Evolutionary conservation across 2,329 filamentous ascomycete species (phyloP).

Genomic region (Tolypocladium guangdongense): DNA sequence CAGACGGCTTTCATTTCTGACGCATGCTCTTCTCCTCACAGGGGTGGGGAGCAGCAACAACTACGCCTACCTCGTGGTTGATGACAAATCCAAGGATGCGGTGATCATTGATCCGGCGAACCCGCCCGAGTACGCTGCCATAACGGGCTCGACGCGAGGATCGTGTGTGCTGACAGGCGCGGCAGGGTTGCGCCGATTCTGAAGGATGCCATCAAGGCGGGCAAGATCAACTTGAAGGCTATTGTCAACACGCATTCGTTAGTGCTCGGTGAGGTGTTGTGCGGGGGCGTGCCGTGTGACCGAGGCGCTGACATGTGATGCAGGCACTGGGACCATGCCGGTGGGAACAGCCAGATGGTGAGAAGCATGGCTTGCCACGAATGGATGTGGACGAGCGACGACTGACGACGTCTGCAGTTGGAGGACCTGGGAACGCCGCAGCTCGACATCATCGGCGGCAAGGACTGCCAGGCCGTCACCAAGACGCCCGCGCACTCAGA

Average conservation of each 20-base stretch:
- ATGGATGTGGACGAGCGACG: background rate
- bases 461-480: slow-evolving; percentile 72
- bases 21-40: slow-evolving; percentile 19
- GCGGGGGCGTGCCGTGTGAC: background rate
- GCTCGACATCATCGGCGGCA: slow-evolving; percentile 76
- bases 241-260: slow-evolving; percentile 98
- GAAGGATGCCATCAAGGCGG: slow-evolving; percentile 58
- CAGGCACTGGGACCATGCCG: slow-evolving; percentile 90
- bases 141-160: no score
- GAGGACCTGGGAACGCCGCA: slow-evolving; percentile 42
- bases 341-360: slow-evolving; percentile 78
- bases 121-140: slow-evolving; percentile 54
- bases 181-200: slow-evolving; percentile 52
- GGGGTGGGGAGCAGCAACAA: slow-evolving; percentile 72
- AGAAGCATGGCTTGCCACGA: slow-evolving; percentile 9
- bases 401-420: slow-evolving; percentile 13
- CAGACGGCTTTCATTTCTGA: background rate
- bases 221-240: slow-evolving; percentile 70
- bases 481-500: slow-evolving; percentile 65
- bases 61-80: slow-evolving; percentile 74
- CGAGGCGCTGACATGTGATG: slow-evolving; percentile 1
- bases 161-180: background rate
- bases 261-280: slow-evolving; percentile 21
- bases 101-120: slow-evolving; percentile 74
- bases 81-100: slow-evolving; percentile 67